phyloP scores from a whole-genome alignment of 768 basidiomycete species.

The Amanita molliuscula region DNA sequence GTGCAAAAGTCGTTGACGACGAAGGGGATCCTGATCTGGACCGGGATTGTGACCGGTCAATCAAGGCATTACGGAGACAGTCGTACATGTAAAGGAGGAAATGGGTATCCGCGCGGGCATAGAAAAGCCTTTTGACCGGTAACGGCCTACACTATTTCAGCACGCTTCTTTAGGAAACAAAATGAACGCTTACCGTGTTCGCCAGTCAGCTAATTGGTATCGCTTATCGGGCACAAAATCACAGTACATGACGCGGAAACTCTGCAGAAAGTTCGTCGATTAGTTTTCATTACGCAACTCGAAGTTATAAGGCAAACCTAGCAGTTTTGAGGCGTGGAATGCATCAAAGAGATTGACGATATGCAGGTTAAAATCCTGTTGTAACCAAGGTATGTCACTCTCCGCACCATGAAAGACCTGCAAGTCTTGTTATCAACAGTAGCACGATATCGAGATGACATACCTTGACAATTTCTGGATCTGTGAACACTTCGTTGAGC shows the following conservation, averaged over 20 bases:
- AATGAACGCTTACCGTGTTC: constrained; percentile 53
- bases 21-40: constrained; percentile 31
- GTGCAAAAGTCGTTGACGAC: constrained; percentile 16
- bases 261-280: constrained; percentile 28
- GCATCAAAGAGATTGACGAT: constrained; percentile 97
- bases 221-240: constrained; percentile 89
- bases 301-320: constrained; percentile 34
- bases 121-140: constrained; percentile 79
- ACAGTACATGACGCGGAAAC: constrained; percentile 79
- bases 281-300: too few species aligned
- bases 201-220: constrained; percentile 97
- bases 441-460: constrained; percentile 10
- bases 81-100: constrained; percentile 92
- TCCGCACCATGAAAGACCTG: constrained; percentile 94
- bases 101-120: constrained; percentile 95
- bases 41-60: constrained; percentile 51
- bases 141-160: constrained; percentile 44
- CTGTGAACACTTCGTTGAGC: constrained; percentile 76
- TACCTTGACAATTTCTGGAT: constrained; percentile 82
- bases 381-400: constrained; percentile 91
- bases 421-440: neutral
- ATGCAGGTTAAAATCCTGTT: constrained; percentile 91
- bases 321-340: constrained; percentile 81
- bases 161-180: neutral
- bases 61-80: constrained; percentile 75